A percentile compares a stretch with the other conserved stretches of the same genome.
Conservation (phyloP, 305 asterid species). For the Fraxinus baroniana region DNA sequence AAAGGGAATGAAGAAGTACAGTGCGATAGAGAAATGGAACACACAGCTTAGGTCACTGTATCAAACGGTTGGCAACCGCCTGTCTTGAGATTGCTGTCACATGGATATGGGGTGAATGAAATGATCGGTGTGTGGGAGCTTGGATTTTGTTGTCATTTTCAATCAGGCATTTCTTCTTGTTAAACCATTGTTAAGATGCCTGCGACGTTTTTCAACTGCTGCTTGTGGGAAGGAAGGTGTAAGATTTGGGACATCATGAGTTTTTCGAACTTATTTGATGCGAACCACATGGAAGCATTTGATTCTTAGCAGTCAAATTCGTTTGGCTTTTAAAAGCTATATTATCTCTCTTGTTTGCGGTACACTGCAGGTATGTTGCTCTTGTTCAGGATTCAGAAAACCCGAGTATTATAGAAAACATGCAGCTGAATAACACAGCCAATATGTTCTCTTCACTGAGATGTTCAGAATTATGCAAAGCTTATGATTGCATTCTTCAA, state of each 20-base stretch:
- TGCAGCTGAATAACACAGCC: neutral
- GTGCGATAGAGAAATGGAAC: slow-evolving; percentile 95
- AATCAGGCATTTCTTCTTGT: neutral
- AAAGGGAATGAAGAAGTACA: slow-evolving; percentile 88
- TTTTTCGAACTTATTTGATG: neutral
- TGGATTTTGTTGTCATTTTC: slow-evolving; percentile 2
- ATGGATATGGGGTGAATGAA: slow-evolving; percentile 13
- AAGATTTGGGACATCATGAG: neutral
- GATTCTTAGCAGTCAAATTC: neutral
- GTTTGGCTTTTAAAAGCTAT: neutral
- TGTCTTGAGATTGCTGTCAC: slow-evolving; percentile 41
- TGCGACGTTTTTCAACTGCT: neutral
- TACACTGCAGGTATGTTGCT: neutral
- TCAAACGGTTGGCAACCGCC: slow-evolving; percentile 75
- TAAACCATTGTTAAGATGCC: neutral
- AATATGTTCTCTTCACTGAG: neutral
- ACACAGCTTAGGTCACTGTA: slow-evolving; percentile 77
- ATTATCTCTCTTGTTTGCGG: neutral
- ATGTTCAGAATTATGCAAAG: neutral
- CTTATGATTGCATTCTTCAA: neutral
- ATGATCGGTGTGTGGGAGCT: slow-evolving; percentile 16
- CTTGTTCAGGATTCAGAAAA: neutral
- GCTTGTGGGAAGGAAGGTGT: slow-evolving; percentile 4
- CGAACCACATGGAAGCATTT: neutral
- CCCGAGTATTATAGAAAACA: neutral